Evolutionary conservation across 805 yeast species (phyloP), one percentile per base, ranked within the genome.

Genomic region (Kluyveromyces aestuarii): DNA sequence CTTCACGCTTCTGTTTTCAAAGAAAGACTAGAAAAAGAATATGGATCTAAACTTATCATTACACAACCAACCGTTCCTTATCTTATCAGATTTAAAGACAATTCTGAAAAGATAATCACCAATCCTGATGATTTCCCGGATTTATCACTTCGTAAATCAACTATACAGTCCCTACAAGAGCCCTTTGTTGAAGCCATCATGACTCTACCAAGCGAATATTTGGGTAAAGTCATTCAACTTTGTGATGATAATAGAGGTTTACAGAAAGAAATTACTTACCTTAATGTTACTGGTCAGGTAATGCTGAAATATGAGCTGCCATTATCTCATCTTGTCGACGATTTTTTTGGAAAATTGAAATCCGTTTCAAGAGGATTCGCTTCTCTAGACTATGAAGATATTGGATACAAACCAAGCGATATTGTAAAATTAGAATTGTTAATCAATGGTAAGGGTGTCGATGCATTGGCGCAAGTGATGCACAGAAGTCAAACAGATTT

Each of bases 11-110:
- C 95, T 9, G 97, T 91, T 1, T 91, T 91, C 67, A 84, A 85
- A 58, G 97, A 93, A 58, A 72, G 99, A 45, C 71, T 91, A 50
- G 95, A 89, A 57, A 87, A 86, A 53, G 99, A 91, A 64, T 90
- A 93, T 61, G 98, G 98, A 7, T 89, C 96, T 1, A 83, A 87
- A 52, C 76, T 91, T 53, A 88, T 91, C 51, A 81, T 91, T 50
- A 93, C 98, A 0, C 90, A 95, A 9, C 97, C 99, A 1, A 90
- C 97, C 0, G 99, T 91, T 11, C 98, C 98, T 0, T 93, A 90
- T 63, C 80, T 83, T 57, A 71, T 93, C 11, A 73, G 79, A n/a
- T 81, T 76, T 60, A 72, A 71, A 44, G 82, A 85, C 55, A 95
- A 88, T 0, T 67, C 65, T 0, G 86, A 80, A 50, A 67, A 73